Base-by-base conservation (phyloP, 345 rosid genomes). In the Rhodomyrtus tomentosa region DNA sequence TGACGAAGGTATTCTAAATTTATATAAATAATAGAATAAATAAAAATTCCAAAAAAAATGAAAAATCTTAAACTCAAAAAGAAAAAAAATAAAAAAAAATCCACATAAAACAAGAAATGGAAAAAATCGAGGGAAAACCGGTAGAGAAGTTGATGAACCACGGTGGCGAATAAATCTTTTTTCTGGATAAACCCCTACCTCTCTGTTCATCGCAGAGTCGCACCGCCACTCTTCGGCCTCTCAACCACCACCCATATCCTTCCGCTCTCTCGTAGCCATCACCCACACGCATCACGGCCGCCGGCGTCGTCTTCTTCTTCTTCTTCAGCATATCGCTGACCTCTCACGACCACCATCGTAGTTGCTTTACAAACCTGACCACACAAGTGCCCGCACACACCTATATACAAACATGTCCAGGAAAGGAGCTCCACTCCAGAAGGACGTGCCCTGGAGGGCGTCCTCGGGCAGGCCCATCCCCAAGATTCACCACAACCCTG, bases 391-490 rank as follows among this genome's bases (percentile, higher is more conserved):
- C 1, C 74, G 22, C 40, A 1, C 24, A 18, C 24, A 68, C 79
- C 79, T 45, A 18, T 20, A 20, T 68, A 68, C 1, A 0, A 53
- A 3, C 79, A 95, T 94, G 98, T 89, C 96, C 53, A 94, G 88
- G 88, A 96, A 90, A 86, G 93, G 89, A 38, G 90, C 90, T 14
- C 84, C 87, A 76, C 93, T 94, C 53, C 95, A 88, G 62, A 93
- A 90, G 86, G 99, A 96, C 74, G 99, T 87, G 36, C 98, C 98
- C 5, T 94, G 99, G 99, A 88, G 99, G 82, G 95, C 91, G 32
- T 87, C 96, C 0, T 81, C 94, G 4, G 85, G 79, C n/a, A 96
- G 88, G 84, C 92, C 96, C 82, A 38, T 96, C 76, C 98, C 98
- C 82, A 95, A 85, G 89, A 93, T 96, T 83, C 93, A 92, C 85